These are phyloP conservation scores for Cyberlindnera galapagoensis DNA, from an alignment of 805 yeast genomes.

Conservation along the genomic window DNA sequence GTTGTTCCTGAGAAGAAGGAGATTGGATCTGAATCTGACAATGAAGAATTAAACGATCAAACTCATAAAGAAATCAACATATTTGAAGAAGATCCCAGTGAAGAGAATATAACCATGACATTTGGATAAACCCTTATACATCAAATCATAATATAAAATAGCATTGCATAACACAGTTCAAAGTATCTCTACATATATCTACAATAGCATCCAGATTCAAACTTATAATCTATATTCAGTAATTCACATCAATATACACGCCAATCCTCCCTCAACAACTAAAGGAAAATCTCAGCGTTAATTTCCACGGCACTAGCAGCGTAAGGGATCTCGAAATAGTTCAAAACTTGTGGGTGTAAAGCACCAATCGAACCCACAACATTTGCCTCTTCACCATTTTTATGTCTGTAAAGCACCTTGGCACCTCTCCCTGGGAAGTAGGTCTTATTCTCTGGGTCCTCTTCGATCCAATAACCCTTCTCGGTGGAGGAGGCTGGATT, in stretches of 20 bases:
- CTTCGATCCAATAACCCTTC: conserved; percentile 86
- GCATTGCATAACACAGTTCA: too few species aligned
- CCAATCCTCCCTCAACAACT: too few species aligned
- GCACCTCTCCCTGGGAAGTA: conserved; percentile 99
- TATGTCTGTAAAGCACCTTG: conserved; percentile 64
- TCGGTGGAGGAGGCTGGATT: conserved; percentile 36
- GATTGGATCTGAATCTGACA: conserved; percentile 5
- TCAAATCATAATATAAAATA: background rate
- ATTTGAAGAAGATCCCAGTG: too few species aligned
- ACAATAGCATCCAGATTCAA: too few species aligned
- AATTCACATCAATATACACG: too few species aligned
- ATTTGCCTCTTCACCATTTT: conserved; percentile 47
- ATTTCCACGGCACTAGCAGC: conserved; percentile 91
- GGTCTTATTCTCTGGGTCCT: conserved; percentile 57
- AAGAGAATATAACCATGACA: conserved; percentile 19
- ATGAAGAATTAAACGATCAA: conserved; percentile 17
- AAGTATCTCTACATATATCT: too few species aligned
- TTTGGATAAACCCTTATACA: conserved; percentile 9
- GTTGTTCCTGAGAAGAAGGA: background rate
- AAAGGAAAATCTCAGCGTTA: conserved; percentile 82
- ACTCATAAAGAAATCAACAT: too few species aligned
- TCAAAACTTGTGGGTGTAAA: conserved; percentile 90
- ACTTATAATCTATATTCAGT: too few species aligned
- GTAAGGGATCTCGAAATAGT: conserved; percentile 80
- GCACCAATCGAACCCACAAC: conserved; percentile 86